Evolutionary conservation across 257 asterid genomes (phyloP).

Genomic region (Rehmannia glutinosa): DNA sequence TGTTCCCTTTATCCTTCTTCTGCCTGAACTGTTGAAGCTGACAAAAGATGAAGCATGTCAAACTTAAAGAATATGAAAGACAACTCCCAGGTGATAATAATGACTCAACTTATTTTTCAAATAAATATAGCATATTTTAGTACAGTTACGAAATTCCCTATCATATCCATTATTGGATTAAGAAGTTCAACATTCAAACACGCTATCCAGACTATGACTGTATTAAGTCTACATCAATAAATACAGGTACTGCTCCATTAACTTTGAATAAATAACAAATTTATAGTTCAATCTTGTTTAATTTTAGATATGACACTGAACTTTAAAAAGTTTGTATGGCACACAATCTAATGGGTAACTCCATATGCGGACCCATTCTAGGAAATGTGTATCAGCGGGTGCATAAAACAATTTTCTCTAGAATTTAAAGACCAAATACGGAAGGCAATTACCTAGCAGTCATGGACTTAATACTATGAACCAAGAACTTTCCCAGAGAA

Average conservation of each 20-base stretch:
- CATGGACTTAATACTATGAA: not conserved
- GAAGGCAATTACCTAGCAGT: not conserved
- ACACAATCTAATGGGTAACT: not conserved
- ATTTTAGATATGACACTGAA: not conserved
- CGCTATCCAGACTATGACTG: not conserved
- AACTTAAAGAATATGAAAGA: slow-evolving; percentile 1
- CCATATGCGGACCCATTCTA: slow-evolving; percentile 4
- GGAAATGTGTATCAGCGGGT: not conserved
- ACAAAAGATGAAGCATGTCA: slow-evolving; percentile 15
- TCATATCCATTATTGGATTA: not conserved
- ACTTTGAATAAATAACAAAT: not conserved
- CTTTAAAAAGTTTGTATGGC: not conserved
- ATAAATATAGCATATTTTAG: not conserved
- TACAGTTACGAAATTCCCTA: not conserved
- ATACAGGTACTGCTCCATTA: not conserved
- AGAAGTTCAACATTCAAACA: slow-evolving; percentile 4
- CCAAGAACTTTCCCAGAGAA: not conserved
- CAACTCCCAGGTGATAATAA: not conserved
- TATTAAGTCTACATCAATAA: not conserved
- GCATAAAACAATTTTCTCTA: no score
- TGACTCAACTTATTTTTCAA: not conserved
- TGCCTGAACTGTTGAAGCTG: slow-evolving; percentile 97
- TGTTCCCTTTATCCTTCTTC: slow-evolving; percentile 81
- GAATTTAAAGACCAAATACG: not conserved
- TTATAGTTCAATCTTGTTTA: not conserved